Percentiles rank a stretch among this genome's conserved stretches.
These are phyloP conservation scores for Tolypocladium pustulatum DNA, from an alignment of 2,329 filamentous ascomycete genomes.

Conservation along the genomic window DNA sequence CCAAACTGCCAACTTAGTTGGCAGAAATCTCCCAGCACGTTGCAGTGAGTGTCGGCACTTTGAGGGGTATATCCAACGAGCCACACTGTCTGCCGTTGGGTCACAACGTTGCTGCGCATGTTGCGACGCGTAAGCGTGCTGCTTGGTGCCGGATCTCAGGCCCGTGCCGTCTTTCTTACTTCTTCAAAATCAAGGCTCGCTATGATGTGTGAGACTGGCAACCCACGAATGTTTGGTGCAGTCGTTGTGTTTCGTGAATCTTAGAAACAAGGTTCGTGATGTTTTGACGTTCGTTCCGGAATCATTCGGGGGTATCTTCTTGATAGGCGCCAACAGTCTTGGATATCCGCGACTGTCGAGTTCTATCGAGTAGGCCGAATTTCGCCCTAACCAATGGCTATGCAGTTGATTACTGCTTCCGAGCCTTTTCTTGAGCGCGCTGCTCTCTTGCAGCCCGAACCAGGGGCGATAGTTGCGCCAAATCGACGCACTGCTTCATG, in stretches of 20 bases:
- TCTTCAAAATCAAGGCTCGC: neutral
- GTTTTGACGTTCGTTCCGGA: neutral
- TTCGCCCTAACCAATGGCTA: neutral
- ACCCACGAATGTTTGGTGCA: neutral
- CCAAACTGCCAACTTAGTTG: neutral
- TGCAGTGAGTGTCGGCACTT: no score
- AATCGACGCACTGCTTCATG: slow-evolving; percentile 65
- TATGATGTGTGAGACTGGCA: neutral
- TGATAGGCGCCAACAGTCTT: neutral
- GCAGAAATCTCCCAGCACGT: neutral
- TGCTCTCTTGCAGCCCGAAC: slow-evolving; percentile 79
- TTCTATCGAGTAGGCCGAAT: neutral
- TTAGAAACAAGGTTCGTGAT: neutral
- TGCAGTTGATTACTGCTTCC: slow-evolving; percentile 34
- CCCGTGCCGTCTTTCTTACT: neutral
- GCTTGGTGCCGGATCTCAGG: neutral
- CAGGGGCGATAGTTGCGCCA: slow-evolving; percentile 71
- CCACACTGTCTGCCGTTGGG: neutral
- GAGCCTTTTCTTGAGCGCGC: slow-evolving; percentile 73
- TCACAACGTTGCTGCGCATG: neutral
- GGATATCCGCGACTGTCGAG: neutral
- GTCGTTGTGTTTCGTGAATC: neutral
- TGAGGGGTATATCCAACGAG: neutral
- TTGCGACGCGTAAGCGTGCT: neutral
- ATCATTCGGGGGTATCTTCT: neutral